These are phyloP conservation scores for Podila epigama DNA, from an alignment of 192 early-diverging fungal species.

Conservation along the genomic window DNA sequence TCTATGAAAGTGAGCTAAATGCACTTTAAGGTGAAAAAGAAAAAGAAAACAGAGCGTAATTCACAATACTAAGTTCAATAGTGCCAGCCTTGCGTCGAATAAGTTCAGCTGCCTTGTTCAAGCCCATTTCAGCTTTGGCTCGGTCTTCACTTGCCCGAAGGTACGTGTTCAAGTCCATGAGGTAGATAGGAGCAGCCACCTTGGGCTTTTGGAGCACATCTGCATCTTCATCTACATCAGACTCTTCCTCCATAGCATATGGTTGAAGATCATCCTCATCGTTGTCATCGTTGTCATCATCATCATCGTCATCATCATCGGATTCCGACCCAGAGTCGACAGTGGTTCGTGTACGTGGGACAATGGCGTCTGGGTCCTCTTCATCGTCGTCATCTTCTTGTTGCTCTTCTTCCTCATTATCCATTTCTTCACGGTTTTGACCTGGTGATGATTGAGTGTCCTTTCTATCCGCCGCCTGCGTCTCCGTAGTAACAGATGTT, in stretches of 20 bases:
- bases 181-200: constrained; percentile 19
- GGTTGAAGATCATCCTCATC: constrained; percentile 32
- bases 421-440: not conserved
- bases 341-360: not conserved
- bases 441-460: too few species aligned
- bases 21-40: not conserved
- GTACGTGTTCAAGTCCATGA: constrained; percentile 19
- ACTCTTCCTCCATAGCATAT: constrained; percentile 40
- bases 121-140: constrained; percentile 30
- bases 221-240: constrained; percentile 32
- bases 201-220: constrained; percentile 18
- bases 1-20: too few species aligned
- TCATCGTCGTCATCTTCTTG: not conserved
- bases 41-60: not conserved
- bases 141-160: constrained; percentile 39
- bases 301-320: not conserved
- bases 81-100: constrained; percentile 38
- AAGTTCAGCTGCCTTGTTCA: constrained; percentile 21
- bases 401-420: not conserved
- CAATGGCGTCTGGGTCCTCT: not conserved
- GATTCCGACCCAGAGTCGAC: not conserved
- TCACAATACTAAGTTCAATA: constrained; percentile 25
- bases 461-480: too few species aligned
- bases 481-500: too few species aligned
- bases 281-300: not conserved